Conservation (phyloP, 305 asterid species). For the Rubia tinctorum region DNA sequence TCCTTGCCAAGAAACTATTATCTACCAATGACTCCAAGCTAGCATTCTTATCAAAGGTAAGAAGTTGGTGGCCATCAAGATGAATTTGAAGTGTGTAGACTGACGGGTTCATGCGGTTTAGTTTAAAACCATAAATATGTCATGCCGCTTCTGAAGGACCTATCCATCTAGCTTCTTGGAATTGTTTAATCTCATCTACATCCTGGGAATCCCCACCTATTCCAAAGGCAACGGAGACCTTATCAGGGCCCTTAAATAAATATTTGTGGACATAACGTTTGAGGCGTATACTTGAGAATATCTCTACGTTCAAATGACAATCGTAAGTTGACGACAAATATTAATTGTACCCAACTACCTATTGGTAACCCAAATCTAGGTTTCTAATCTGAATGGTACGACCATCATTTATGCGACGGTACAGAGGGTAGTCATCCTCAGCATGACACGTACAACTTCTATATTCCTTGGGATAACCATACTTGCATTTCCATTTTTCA, state of each 20-base stretch:
- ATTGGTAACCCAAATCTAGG: no score
- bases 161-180: not conserved
- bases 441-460: no score
- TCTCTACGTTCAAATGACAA: not conserved
- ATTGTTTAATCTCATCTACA: not conserved
- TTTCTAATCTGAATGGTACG: no score
- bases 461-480: no score
- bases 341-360: no score
- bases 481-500: no score
- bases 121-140: not conserved
- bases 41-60: not conserved
- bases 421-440: no score
- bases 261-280: not conserved
- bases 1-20: no score
- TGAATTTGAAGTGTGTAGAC: not conserved
- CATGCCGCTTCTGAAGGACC: not conserved
- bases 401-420: no score
- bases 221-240: not conserved
- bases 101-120: not conserved
- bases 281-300: not conserved
- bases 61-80: not conserved
- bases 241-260: no score
- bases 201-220: not conserved
- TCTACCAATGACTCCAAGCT: not conserved
- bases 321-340: no score